Conservation (phyloP, 179 eudicot genomes). For the Pouteria campechiana region DNA sequence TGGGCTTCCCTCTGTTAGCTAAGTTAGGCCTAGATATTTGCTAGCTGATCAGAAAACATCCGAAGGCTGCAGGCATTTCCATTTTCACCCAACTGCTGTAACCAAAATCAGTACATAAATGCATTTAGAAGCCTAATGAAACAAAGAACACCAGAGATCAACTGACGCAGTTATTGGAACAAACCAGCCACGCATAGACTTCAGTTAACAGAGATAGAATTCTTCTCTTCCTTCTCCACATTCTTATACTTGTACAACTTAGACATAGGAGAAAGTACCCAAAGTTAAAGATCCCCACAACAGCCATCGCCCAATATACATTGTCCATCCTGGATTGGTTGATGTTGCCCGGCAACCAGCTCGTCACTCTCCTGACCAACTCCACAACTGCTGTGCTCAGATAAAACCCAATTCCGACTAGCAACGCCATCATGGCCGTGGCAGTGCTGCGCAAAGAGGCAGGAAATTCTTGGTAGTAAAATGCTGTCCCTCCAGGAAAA, state of each 20-base stretch:
- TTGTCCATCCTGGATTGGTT: constrained; percentile 35
- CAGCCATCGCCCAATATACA: constrained; percentile 35
- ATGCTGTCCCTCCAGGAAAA: constrained; percentile 27
- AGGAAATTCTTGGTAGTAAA: constrained; percentile 47
- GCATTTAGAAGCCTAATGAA: too few relatives aligned
- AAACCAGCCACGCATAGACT: too few relatives aligned
- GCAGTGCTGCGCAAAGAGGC: constrained; percentile 18
- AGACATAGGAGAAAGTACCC: constrained; percentile 28
- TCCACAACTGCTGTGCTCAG: constrained; percentile 25
- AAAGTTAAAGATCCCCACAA: constrained; percentile 21
- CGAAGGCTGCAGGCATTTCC: too few relatives aligned
- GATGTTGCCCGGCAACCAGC: constrained; percentile 38
- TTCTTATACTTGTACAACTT: constrained; percentile 25
- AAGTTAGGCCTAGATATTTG: too few relatives aligned
- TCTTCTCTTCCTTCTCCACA: constrained; percentile 5
- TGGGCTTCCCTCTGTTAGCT: too few relatives aligned
- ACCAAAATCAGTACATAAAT: too few relatives aligned
- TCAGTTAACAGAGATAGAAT: background rate
- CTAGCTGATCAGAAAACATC: too few relatives aligned
- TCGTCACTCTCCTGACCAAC: constrained; percentile 8
- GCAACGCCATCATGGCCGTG: constrained; percentile 28
- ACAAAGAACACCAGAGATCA: too few relatives aligned
- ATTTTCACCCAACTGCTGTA: too few relatives aligned
- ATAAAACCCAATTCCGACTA: constrained; percentile 23
- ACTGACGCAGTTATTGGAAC: too few relatives aligned